Conservation (phyloP, 73 alveolate species). For the Blepharisma japonicum region DNA sequence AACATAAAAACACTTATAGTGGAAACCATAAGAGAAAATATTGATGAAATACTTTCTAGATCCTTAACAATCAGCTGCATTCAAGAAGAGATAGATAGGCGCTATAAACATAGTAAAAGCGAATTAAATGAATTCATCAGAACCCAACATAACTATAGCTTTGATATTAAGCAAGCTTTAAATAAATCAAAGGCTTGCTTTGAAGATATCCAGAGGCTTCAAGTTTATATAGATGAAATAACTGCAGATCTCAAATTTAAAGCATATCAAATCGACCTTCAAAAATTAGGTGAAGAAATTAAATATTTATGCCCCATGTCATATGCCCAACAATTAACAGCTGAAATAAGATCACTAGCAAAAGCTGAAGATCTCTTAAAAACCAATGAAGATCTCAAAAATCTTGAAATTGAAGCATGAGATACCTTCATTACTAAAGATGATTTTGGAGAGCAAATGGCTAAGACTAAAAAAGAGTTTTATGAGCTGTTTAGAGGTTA, state of each 20-base stretch:
- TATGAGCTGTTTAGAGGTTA: too few relatives aligned
- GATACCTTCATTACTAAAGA: too few relatives aligned
- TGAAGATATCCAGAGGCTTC: background rate
- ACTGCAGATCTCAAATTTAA: background rate
- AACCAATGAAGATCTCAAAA: too few relatives aligned
- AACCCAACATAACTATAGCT: background rate
- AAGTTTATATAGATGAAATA: background rate
- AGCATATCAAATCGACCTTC: constrained; percentile 1
- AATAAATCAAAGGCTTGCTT: background rate
- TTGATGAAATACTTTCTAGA: constrained; percentile 15
- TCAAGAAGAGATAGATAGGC: constrained; percentile 18
- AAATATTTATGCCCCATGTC: background rate
- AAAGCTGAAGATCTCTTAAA: background rate
- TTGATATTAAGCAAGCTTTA: background rate
- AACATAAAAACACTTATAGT: too few relatives aligned
- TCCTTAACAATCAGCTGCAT: constrained; percentile 3
- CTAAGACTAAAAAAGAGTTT: too few relatives aligned
- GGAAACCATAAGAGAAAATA: too few relatives aligned
- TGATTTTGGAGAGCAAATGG: too few relatives aligned
- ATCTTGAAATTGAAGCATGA: too few relatives aligned
- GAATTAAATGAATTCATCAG: constrained; percentile 8
- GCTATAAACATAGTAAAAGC: background rate
- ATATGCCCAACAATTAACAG: constrained; percentile 3
- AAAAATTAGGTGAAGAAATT: background rate
- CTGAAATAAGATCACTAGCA: background rate